phyloP scores from a whole-genome alignment of 139 green algal species.

The Chlamydomonas sphaeroides region DNA sequence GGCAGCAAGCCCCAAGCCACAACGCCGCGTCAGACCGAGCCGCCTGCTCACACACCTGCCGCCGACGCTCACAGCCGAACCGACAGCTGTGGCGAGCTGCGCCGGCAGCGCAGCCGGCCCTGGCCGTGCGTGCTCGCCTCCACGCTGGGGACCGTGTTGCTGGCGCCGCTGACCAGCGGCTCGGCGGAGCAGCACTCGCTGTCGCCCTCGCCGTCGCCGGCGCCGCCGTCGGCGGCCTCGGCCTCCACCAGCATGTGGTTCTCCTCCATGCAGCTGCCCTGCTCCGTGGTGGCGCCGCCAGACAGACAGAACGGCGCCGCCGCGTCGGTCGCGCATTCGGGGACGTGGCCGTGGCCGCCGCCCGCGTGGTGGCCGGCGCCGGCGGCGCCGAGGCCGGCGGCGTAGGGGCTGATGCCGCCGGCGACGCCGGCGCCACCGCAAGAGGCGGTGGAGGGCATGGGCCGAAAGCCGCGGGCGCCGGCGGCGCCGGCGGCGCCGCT shows the following conservation, averaged over 20 bases:
- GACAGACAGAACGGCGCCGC: conserved; percentile 16
- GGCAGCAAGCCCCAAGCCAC: too few species aligned
- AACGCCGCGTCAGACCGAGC: too few species aligned
- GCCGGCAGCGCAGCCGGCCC: neutral
- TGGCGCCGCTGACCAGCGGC: conserved; percentile 29
- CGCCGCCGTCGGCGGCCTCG: conserved; percentile 22
- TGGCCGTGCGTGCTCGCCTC: conserved; percentile 40
- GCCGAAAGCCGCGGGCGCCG: neutral
- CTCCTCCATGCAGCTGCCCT: conserved; percentile 45
- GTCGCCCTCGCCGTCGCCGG: neutral
- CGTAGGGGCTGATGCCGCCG: neutral
- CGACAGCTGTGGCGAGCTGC: conserved; percentile 37
- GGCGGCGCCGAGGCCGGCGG: neutral
- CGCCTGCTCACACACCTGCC: too few species aligned
- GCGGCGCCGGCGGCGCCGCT: neutral
- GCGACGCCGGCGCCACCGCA: conserved; percentile 7
- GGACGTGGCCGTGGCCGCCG: neutral
- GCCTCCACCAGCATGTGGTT: conserved; percentile 42
- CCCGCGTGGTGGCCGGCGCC: neutral
- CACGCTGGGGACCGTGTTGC: conserved; percentile 35
- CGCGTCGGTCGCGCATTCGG: conserved; percentile 28
- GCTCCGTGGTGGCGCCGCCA: conserved; percentile 28
- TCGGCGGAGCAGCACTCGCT: conserved; percentile 34
- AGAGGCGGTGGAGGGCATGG: conserved; percentile 38
- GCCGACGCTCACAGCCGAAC: conserved; percentile 15